Evolutionary conservation across 306 rosid genomes (phyloP).

Genomic region (Macrotyloma uniflorum): DNA sequence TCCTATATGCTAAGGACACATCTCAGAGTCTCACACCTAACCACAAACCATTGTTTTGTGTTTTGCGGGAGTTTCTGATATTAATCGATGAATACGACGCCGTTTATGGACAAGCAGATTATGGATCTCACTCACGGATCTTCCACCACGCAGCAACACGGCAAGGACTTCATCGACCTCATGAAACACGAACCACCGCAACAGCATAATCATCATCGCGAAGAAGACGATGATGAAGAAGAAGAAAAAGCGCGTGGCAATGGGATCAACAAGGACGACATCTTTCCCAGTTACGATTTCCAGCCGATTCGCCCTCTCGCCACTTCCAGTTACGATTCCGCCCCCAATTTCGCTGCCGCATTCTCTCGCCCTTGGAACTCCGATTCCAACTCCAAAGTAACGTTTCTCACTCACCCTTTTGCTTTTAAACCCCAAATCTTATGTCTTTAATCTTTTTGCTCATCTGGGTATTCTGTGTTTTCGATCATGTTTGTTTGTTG

Average conservation of each 20-base stretch:
- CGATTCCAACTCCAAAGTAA: conserved; percentile 67
- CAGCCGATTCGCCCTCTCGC: conserved; percentile 73
- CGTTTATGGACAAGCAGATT: conserved; percentile 90
- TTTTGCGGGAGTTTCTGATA: neutral
- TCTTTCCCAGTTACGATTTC: conserved; percentile 85
- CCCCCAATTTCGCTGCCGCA: conserved; percentile 42
- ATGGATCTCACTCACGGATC: conserved; percentile 78
- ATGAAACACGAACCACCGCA: conserved; percentile 37
- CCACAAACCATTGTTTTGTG: neutral
- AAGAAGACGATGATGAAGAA: conserved; percentile 42
- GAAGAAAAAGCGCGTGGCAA: conserved; percentile 42
- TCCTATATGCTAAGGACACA: neutral
- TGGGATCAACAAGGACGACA: conserved; percentile 58
- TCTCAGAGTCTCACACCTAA: neutral
- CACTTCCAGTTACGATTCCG: conserved; percentile 47
- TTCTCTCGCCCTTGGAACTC: conserved; percentile 61
- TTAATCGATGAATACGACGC: conserved; percentile 72
- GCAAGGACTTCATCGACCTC: conserved; percentile 70
- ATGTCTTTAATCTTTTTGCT: conserved; percentile 4
- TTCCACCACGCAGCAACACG: conserved; percentile 25
- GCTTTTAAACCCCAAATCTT: neutral
- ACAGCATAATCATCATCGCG: neutral
- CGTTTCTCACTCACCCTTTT: neutral
- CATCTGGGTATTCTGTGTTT: conserved; percentile 7
- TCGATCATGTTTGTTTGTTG: neutral